phyloP scores from a whole-genome alignment of 306 rosid genomes.

The Casuarina equisetifolia region DNA sequence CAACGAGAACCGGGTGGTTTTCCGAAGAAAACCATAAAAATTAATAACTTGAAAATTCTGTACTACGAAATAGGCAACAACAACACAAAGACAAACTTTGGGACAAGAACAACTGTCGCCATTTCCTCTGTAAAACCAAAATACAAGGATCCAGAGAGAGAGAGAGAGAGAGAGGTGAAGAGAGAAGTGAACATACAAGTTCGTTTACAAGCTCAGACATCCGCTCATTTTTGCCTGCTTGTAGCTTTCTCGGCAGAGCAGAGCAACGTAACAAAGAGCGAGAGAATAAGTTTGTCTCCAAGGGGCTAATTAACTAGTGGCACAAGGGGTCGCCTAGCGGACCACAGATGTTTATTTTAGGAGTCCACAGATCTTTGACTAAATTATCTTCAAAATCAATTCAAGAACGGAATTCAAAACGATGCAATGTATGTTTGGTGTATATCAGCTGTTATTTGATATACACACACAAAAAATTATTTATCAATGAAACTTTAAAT shows the following conservation, averaged over 20 bases:
- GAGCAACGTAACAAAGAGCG: neutral
- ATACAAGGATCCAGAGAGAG: too few species aligned
- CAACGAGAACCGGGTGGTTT: neutral
- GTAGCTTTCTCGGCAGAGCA: neutral
- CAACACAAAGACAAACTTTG: neutral
- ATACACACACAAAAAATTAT: too few species aligned
- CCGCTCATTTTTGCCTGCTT: neutral
- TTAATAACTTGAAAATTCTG: too few species aligned
- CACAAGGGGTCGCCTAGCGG: neutral
- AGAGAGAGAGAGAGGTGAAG: neutral
- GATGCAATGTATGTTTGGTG: too few species aligned
- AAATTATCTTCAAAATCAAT: too few species aligned
- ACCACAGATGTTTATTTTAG: too few species aligned
- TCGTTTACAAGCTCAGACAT: neutral
- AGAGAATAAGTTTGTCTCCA: neutral
- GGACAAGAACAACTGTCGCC: neutral
- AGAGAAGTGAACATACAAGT: neutral
- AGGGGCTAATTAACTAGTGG: neutral
- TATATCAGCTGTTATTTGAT: too few species aligned
- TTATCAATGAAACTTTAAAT: too few species aligned
- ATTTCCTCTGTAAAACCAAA: neutral
- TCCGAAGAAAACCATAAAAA: neutral
- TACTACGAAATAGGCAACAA: neutral
- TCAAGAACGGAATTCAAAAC: too few species aligned
- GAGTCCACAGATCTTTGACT: too few species aligned